A percentile compares a stretch with the other conserved stretches of the same genome.
Conservation (phyloP, 2,329 filamentous ascomycete genomes). For the Talaromyces sp. region DNA sequence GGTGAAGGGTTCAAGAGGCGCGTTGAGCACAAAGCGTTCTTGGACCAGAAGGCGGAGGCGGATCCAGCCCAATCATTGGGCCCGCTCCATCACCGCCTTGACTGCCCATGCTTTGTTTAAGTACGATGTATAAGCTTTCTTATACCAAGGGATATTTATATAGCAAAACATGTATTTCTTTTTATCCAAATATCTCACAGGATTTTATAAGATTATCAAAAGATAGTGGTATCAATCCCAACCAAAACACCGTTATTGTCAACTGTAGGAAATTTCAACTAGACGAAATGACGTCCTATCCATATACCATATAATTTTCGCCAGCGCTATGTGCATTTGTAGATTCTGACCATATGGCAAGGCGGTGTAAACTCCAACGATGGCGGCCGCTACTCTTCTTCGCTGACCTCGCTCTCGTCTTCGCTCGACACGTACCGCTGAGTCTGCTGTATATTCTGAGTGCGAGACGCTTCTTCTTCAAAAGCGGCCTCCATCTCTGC, state of each 20-base stretch:
- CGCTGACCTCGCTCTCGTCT: conserved; percentile 60
- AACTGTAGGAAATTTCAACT: neutral
- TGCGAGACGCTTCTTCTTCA: conserved; percentile 40
- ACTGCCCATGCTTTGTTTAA: no score
- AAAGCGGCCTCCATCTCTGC: conserved; percentile 55
- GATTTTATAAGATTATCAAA: neutral
- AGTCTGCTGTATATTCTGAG: conserved; percentile 21
- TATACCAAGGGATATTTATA: neutral
- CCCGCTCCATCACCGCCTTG: neutral
- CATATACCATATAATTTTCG: neutral
- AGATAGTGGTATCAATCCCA: conserved; percentile 1
- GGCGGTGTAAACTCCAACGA: neutral
- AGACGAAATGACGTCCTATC: no score
- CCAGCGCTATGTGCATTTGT: conserved; percentile 5
- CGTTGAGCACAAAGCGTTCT: neutral
- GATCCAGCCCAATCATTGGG: neutral
- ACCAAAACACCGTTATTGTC: neutral
- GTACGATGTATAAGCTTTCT: no score
- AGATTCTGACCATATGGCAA: neutral
- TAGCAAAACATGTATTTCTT: neutral
- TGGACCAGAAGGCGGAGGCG: neutral
- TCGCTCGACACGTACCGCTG: conserved; percentile 38
- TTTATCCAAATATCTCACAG: neutral
- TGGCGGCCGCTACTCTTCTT: conserved; percentile 50
- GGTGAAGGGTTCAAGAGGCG: neutral